These are phyloP conservation scores for Aaosphaeria pasadenensis DNA, from an alignment of 2,329 filamentous ascomycete species.

Conservation along the genomic window DNA sequence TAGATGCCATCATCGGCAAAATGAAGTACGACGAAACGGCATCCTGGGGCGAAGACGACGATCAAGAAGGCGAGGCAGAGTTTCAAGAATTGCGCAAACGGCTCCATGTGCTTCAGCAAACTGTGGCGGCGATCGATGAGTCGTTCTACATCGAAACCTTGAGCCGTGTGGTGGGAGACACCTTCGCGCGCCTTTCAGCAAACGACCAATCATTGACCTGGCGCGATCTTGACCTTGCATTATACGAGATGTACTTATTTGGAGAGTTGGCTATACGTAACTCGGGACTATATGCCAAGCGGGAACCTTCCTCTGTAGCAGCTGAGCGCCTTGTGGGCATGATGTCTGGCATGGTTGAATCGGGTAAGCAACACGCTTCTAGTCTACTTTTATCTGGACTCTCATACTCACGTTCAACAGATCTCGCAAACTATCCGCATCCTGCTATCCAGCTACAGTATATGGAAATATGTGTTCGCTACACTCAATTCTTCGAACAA, in stretches of 20 bases:
- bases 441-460: slow-evolving; percentile 92
- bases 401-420: slow-evolving; percentile 43
- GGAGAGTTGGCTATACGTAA: slow-evolving; percentile 90
- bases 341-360: slow-evolving; percentile 95
- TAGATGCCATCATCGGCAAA: slow-evolving; percentile 90
- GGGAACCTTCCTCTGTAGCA: slow-evolving; percentile 73
- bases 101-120: slow-evolving; percentile 87
- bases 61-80: slow-evolving; percentile 94
- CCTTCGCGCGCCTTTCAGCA: slow-evolving; percentile 76
- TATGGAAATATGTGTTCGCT: slow-evolving; percentile 97
- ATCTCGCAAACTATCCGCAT: slow-evolving; percentile 80
- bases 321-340: slow-evolving; percentile 81
- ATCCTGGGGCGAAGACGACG: slow-evolving; percentile 89
- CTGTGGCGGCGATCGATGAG: slow-evolving; percentile 86
- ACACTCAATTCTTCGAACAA: slow-evolving; percentile 87
- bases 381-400: neutral
- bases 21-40: slow-evolving; percentile 98
- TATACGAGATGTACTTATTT: slow-evolving; percentile 94
- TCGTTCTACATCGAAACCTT: slow-evolving; percentile 83
- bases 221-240: slow-evolving; percentile 89
- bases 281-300: slow-evolving; percentile 82
- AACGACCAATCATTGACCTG: slow-evolving; percentile 75
- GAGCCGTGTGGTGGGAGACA: slow-evolving; percentile 81
- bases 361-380: slow-evolving; percentile 56
- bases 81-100: slow-evolving; percentile 92